Base-by-base conservation (phyloP, 2,329 filamentous ascomycete species). In the Botrytis sinoallii region DNA sequence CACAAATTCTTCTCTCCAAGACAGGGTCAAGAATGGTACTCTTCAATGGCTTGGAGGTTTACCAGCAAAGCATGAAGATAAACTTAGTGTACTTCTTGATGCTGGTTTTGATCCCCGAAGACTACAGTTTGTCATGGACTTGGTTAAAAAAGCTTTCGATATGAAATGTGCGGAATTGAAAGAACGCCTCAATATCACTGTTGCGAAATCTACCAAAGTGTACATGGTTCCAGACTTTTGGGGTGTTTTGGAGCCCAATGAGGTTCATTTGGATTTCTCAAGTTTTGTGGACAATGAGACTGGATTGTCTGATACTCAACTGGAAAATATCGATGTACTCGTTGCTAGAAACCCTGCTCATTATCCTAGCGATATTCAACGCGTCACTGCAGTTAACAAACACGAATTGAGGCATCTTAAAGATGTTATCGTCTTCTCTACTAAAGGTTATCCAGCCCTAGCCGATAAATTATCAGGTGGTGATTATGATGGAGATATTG, bases 401-500 rank as follows among this genome's bases (percentile, higher is more conserved):
- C 85, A 86, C 0, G 85, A 90, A 60, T 83, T 95, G 0, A 88
- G 90, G 4, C 87, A 88, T 3, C 82, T 97, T 0, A 92, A 92
- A 75, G 92, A 98, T 77, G 90, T 97, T 1, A 86, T 96, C 22
- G 87, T 98, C 0, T 98, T 98, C 77, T 86, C 93, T 0, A 85
- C 84, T 0, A 88, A 86, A 74, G 92, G 92, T 0, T 79, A 86
- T 40, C 83, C 82, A 0, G 88, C 92, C 0, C 85, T 94, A 0
- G 93, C 92, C 0, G 87, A 89, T 14, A 90, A 91, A 77, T 84
- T 95, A 0, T 93, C 92, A 1, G 93, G 93, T 0, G 93, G 93
- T 0, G 93, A 95, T 78, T 95, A 94, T 75, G 93, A 95, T 76
- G 93, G 93, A 0, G 93, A 96, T 75, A 86, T 84, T n/a, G 88